Conservation (phyloP, 257 asterid species). For the Paulownia fortunei region DNA sequence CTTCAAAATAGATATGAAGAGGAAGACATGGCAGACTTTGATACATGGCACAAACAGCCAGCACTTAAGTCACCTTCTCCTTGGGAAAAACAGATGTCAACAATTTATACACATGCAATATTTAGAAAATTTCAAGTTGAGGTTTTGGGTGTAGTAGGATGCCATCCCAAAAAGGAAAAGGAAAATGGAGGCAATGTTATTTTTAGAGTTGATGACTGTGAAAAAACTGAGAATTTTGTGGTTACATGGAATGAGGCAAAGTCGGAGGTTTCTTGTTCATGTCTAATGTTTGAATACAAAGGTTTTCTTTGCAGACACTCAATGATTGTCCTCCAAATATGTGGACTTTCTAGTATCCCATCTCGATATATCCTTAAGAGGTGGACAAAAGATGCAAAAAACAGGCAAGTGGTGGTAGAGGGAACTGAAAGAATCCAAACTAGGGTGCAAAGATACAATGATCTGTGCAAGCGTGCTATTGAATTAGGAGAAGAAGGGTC, state of each 20-base stretch:
- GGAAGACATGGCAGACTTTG: conserved; percentile 95
- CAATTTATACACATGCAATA: conserved; percentile 84
- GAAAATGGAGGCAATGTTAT: conserved; percentile 57
- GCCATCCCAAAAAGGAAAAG: conserved; percentile 88
- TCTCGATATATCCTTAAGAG: conserved; percentile 80
- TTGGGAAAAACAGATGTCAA: conserved; percentile 98
- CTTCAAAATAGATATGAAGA: conserved; percentile 86
- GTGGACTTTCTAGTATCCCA: conserved; percentile 92
- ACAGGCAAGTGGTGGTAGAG: conserved; percentile 46
- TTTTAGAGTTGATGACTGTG: conserved; percentile 89
- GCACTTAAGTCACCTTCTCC: conserved; percentile 98
- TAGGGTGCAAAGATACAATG: conserved; percentile 90
- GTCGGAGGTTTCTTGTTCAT: conserved; percentile 88
- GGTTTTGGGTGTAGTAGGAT: conserved; percentile 97
- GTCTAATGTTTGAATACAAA: conserved; percentile 87
- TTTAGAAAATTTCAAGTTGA: conserved; percentile 90
- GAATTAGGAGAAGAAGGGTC: conserved; percentile 93
- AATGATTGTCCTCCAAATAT: conserved; percentile 92
- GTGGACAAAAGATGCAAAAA: conserved; percentile 97
- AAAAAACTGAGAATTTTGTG: conserved; percentile 73
- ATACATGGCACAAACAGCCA: conserved; percentile 96
- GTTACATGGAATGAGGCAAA: conserved; percentile 78
- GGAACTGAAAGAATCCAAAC: conserved; percentile 71
- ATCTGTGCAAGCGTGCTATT: conserved; percentile 86
- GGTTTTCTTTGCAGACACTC: conserved; percentile 97